phyloP scores from a whole-genome alignment of 1,284 basidiomycete species.

The Ustilago trichophora region DNA sequence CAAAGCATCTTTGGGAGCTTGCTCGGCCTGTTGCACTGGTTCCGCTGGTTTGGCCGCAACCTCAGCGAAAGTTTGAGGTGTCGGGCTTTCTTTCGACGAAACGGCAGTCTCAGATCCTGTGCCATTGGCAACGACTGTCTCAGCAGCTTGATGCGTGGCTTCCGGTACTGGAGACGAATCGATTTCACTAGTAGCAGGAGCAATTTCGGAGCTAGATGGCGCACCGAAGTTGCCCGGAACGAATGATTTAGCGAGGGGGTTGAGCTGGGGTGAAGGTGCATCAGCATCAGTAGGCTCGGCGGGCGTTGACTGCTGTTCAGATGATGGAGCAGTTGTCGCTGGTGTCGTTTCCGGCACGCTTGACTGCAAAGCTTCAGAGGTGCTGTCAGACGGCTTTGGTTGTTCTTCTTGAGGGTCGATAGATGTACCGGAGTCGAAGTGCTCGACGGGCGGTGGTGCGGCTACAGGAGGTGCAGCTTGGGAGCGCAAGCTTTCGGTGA shows the following conservation, averaged over 20 bases:
- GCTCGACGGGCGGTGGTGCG: background rate
- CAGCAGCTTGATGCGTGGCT: background rate
- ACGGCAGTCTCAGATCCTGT: conserved; percentile 1
- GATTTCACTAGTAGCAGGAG: background rate
- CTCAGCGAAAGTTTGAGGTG: background rate
- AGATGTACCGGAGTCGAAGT: conserved; percentile 58
- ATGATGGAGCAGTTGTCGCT: background rate
- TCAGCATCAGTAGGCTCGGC: conserved; percentile 5
- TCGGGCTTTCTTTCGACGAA: background rate
- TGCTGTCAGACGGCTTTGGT: conserved; percentile 7
- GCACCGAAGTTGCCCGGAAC: conserved; percentile 16
- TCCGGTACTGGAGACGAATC: background rate
- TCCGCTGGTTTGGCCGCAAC: background rate
- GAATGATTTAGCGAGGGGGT: conserved; percentile 38
- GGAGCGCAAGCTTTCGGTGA: conserved; percentile 75
- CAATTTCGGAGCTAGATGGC: background rate
- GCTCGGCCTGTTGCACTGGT: background rate
- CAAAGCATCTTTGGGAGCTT: background rate
- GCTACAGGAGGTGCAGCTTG: conserved; percentile 21
- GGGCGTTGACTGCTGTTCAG: background rate
- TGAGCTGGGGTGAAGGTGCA: conserved; percentile 29
- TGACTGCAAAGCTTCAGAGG: background rate
- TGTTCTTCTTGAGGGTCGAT: conserved; percentile 4
- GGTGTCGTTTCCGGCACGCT: background rate
- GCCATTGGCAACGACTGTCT: background rate